Base-by-base conservation (phyloP, 192 early-diverging fungal genomes). In the Geranomyces variabilis region DNA sequence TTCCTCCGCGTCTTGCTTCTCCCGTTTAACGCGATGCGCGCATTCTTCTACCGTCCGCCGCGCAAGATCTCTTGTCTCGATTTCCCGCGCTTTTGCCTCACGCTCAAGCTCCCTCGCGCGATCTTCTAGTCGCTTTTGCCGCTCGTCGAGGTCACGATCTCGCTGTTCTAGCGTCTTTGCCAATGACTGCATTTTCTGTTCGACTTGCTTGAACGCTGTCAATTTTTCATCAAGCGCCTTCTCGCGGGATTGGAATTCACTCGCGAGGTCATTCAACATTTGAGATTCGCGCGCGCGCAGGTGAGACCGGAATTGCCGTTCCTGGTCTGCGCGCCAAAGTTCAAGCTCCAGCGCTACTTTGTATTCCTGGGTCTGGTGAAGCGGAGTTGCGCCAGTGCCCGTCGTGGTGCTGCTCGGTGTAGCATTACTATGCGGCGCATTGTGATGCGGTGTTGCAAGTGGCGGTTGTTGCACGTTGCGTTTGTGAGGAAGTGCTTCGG, bases 321-420 rank as follows among this genome's bases (percentile, higher is more conserved):
- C 75, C 46, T 86, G 74, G n/a, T 73, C 70, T 26, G 71, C 61
- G 22, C 76, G 67, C 84, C 84, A 86, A 12, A 86, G 43, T 46
- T 81, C 84, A 22, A 80, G 63, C 47, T 86, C 81, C 21, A 85
- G 75, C 9, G 84, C 84, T 19, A 73, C 79, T 30, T 74, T 72
- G 75, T 85, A 85, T 65, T 85, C 80, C 12, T 41, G 60, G 26
- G 79, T 79, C 3, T 62, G 70, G 69, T 83, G 76, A 22, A 86
- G 58, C 29, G 77, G 64, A 1, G 71, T 73, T 17, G 55, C 22
- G 36, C n/a, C 55, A 15, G 69, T 49, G 41, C n/a, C 41, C 21
- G 29, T 34, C 9, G 58, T 60, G 2, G 58, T 60, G 58, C 58
- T 60, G 58, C 58, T 34, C 9, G 31, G 29, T 4, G 58, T 19